phyloP scores from a whole-genome alignment of 495 filamentous ascomycete genomes.

The Neurospora hispaniola region DNA sequence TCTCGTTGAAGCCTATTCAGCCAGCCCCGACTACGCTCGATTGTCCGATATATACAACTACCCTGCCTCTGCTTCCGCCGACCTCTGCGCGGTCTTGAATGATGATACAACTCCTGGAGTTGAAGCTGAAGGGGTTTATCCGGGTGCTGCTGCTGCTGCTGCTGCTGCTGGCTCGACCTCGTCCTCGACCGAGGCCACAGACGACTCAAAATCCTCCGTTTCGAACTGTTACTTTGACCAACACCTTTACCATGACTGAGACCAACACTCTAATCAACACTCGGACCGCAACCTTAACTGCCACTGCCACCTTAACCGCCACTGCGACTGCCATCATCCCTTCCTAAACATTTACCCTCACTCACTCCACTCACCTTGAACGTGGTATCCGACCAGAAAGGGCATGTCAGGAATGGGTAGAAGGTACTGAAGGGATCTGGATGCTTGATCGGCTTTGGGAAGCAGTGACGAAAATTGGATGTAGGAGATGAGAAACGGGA shows the following conservation, averaged over 20 bases:
- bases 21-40: neutral
- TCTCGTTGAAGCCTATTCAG: neutral
- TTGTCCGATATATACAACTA: too few species aligned
- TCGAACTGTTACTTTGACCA: too few species aligned
- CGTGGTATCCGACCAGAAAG: too few species aligned
- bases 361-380: too few species aligned
- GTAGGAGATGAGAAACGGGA: neutral
- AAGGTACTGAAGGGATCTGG: neutral
- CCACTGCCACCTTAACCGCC: too few species aligned
- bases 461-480: neutral
- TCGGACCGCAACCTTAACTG: neutral
- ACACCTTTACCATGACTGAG: too few species aligned
- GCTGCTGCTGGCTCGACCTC: neutral
- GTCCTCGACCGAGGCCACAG: too few species aligned
- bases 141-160: neutral
- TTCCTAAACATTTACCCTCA: neutral
- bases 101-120: neutral
- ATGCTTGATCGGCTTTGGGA: neutral
- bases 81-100: neutral
- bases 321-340: neutral
- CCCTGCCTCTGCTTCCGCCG: neutral
- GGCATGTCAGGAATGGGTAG: neutral
- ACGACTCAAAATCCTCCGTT: too few species aligned
- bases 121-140: neutral
- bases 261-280: neutral